Base-by-base conservation (phyloP, 179 eudicot genomes). In the Silene vulgaris region DNA sequence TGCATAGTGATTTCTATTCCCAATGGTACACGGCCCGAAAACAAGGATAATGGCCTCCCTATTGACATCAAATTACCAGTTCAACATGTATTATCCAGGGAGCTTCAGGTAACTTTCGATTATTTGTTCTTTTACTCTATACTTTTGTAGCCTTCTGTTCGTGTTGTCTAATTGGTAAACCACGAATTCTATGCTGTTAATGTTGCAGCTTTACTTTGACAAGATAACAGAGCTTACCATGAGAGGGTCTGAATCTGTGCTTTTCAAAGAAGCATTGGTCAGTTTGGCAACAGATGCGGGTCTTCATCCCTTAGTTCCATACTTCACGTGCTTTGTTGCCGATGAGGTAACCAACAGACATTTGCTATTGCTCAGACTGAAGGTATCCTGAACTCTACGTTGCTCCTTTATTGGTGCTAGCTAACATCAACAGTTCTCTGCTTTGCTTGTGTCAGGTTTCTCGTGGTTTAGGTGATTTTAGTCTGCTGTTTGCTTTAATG, bases 201-300 rank as follows among this genome's bases (percentile, higher is more conserved):
- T 77, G 32, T 75, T 72, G 75, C 76, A 93, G 98, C 88, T 93
- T 57, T 93, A 93, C 84, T 93, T 89, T 76, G 97, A 91, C 69
- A 91, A 89, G 81, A 81, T 93, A 62, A 89, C 98, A 21, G 97
- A 93, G 83, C 89, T 93, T 69, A 87, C 88, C 21, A 80, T 87
- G 20, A 87, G 88, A 75, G 86, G 85, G 72, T 88, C 98, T 9
- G 92, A 88, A 65, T 87, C 93, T 1, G 74, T 70, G 62, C 88
- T 91, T 69, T 90, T 91, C 79, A 91, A 88, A 80, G 88, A 86
- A 84, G 98, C 97, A 74, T 79, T 93, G 77, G 83, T 83, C 84
- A 90, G 98, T 86, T 84, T 93, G 85, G 93, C 91, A 71, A 89
- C 91, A 59, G 98, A 93, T 82, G 86, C 97, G 9, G 97, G 98